phyloP scores from a whole-genome alignment of 2,329 filamentous ascomycete species.

The Diaporthe velutina region DNA sequence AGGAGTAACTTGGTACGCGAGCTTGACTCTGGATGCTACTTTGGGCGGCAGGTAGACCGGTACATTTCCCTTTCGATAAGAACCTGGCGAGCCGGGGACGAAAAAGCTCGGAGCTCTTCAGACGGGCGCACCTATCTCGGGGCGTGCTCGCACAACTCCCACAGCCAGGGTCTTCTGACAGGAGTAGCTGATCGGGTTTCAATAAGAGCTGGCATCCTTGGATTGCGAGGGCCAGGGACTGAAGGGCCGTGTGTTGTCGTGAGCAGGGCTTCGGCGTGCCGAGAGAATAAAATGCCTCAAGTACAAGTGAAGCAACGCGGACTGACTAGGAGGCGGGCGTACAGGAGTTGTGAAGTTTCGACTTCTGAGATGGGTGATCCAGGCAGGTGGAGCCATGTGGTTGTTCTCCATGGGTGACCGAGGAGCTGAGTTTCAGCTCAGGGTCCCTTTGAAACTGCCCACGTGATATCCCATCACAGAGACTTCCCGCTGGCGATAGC shows the following conservation, averaged over 20 bases:
- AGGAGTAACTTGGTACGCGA: conserved; percentile 26
- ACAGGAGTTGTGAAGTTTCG: conserved; percentile 36
- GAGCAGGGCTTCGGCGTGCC: conserved; percentile 18
- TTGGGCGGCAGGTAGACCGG: conserved; percentile 12
- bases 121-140: conserved; percentile 38
- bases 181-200: conserved; percentile 37
- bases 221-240: conserved; percentile 20
- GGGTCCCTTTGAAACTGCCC: conserved; percentile 32
- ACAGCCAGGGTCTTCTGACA: conserved; percentile 32
- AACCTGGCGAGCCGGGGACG: conserved; percentile 13
- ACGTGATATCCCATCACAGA: conserved; percentile 21
- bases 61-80: conserved; percentile 22
- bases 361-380: conserved; percentile 38
- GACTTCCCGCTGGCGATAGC: conserved; percentile 16
- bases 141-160: conserved; percentile 1
- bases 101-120: conserved; percentile 8
- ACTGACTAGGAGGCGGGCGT: conserved; percentile 26
- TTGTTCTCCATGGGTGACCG: conserved; percentile 36
- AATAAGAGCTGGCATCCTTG: conserved; percentile 36
- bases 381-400: conserved; percentile 36
- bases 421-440: conserved; percentile 37
- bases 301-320: conserved; percentile 20
- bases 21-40: conserved; percentile 5
- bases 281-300: conserved; percentile 38
- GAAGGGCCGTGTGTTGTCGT: conserved; percentile 23